A percentile compares a stretch with the other conserved stretches of the same genome.
Evolutionary conservation across 768 basidiomycete genomes (phyloP).

Genomic region (Tremella yokohamensis): DNA sequence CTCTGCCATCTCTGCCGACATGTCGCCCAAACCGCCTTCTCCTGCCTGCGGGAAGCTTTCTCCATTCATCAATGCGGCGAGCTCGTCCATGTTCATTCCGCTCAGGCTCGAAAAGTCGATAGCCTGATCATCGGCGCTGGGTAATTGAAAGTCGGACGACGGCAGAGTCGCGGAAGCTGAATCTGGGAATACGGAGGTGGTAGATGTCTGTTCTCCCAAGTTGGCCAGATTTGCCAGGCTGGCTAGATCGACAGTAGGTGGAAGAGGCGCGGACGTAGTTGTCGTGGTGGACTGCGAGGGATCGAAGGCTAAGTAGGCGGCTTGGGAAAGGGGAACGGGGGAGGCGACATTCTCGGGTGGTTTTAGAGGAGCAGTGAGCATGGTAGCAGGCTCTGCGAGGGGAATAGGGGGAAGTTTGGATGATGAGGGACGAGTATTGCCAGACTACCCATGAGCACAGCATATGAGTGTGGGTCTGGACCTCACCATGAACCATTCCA

Average conservation of each 20-base stretch:
- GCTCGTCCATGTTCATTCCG: constrained; percentile 14
- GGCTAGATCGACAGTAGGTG: neutral
- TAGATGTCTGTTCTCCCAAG: constrained; percentile 7
- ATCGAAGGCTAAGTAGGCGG: constrained; percentile 7
- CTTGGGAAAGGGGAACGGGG: constrained; percentile 7
- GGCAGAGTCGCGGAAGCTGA: neutral
- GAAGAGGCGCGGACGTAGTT: neutral
- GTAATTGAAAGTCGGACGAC: neutral
- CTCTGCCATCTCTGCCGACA: neutral
- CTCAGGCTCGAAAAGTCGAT: constrained; percentile 6
- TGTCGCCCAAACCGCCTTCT: neutral
- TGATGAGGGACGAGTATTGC: neutral
- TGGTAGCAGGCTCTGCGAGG: neutral
- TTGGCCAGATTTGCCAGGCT: constrained; percentile 8
- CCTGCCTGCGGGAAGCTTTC: constrained; percentile 2
- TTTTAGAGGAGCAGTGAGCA: neutral
- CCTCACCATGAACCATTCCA: constrained; percentile 22
- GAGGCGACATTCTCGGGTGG: constrained; percentile 4
- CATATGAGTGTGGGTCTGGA: neutral
- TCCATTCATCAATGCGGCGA: constrained; percentile 20
- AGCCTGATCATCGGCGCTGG: constrained; percentile 1
- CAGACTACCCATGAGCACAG: neutral
- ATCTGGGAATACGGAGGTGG: neutral
- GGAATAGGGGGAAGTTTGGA: constrained; percentile 5
- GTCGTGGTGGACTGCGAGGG: neutral